These are phyloP conservation scores for Tolypocladium capitatum DNA, from an alignment of 2,329 filamentous ascomycete genomes.

Conservation along the genomic window DNA sequence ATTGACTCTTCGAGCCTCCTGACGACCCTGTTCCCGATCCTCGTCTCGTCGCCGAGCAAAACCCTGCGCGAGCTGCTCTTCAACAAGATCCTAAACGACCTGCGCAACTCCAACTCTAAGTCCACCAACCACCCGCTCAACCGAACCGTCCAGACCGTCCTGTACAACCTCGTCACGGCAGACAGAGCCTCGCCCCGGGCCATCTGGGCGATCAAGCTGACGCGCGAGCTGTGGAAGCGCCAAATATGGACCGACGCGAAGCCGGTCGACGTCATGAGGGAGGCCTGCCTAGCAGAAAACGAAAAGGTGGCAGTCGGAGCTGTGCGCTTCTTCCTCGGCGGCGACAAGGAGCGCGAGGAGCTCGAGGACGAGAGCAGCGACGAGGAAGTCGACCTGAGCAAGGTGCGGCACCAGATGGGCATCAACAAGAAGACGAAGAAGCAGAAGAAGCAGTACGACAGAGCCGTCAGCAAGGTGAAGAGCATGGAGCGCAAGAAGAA, in stretches of 20 bases:
- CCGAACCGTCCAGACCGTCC: conserved; percentile 79
- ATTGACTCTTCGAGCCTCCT: conserved; percentile 74
- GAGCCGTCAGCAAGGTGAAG: conserved; percentile 71
- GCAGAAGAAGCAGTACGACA: conserved; percentile 63
- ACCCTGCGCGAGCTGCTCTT: conserved; percentile 70
- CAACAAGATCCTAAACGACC: conserved; percentile 80
- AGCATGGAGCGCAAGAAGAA: conserved; percentile 77
- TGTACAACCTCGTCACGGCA: conserved; percentile 81
- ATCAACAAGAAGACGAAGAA: conserved; percentile 98
- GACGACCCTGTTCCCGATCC: conserved; percentile 86
- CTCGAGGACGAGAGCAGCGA: conserved; percentile 79
- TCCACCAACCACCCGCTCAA: conserved; percentile 86
- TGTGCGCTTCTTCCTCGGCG: conserved; percentile 87
- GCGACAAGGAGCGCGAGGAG: conserved; percentile 91
- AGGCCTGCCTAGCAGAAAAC: conserved; percentile 76
- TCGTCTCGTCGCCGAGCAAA: conserved; percentile 87
- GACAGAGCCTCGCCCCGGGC: conserved; percentile 77
- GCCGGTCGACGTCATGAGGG: conserved; percentile 96
- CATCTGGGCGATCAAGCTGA: conserved; percentile 92
- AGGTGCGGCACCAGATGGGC: conserved; percentile 69
- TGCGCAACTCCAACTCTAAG: conserved; percentile 79
- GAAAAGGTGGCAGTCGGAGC: conserved; percentile 84
- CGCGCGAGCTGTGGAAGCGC: conserved; percentile 88
- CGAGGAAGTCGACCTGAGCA: conserved; percentile 64
- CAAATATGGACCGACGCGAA: conserved; percentile 93